phyloP scores from a whole-genome alignment of 2,329 filamentous ascomycete species.

The Polytolypa hystricis region DNA sequence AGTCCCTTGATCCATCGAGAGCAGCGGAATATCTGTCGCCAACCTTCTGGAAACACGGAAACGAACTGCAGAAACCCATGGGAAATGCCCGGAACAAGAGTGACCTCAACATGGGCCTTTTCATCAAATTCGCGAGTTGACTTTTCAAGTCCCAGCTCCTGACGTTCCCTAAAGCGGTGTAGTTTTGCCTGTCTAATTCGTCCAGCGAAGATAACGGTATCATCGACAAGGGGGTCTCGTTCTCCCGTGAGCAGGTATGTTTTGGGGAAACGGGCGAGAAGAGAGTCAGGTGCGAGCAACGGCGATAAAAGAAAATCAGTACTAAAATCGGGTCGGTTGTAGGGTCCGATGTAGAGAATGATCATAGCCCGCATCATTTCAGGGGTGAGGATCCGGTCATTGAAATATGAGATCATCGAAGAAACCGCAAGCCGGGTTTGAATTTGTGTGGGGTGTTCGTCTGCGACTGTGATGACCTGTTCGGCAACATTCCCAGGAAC shows the following conservation, averaged over 20 bases:
- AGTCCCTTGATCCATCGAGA: slow-evolving; percentile 72
- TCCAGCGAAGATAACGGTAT: slow-evolving; percentile 92
- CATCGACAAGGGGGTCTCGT: slow-evolving; percentile 87
- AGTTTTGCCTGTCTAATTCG: slow-evolving; percentile 69
- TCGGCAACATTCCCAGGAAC: slow-evolving; percentile 23
- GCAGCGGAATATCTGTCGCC: slow-evolving; percentile 73
- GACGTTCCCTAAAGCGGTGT: slow-evolving; percentile 43
- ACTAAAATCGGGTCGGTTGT: slow-evolving; percentile 84
- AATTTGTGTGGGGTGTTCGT: slow-evolving; percentile 41
- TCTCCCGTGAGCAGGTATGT: slow-evolving; percentile 92
- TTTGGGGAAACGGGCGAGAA: slow-evolving; percentile 82
- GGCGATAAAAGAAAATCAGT: slow-evolving; percentile 87
- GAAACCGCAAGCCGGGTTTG: slow-evolving; percentile 85
- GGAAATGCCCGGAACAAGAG: slow-evolving; percentile 74
- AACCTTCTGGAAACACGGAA: slow-evolving; percentile 74
- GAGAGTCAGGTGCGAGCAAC: slow-evolving; percentile 71
- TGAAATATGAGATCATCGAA: slow-evolving; percentile 97
- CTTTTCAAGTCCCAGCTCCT: slow-evolving; percentile 46
- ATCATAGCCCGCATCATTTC: slow-evolving; percentile 99
- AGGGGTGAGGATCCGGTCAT: slow-evolving; percentile 84
- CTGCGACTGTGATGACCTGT: slow-evolving; percentile 24
- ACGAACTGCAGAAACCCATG: slow-evolving; percentile 95
- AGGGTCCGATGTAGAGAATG: slow-evolving; percentile 88
- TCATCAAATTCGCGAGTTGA: slow-evolving; percentile 53
- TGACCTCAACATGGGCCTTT: slow-evolving; percentile 67